Percentiles rank a stretch among this genome's conserved stretches.
These are phyloP conservation scores for Sugiyamaella boreocaroliniensis DNA, from an alignment of 805 yeast genomes.

Conservation along the genomic window DNA sequence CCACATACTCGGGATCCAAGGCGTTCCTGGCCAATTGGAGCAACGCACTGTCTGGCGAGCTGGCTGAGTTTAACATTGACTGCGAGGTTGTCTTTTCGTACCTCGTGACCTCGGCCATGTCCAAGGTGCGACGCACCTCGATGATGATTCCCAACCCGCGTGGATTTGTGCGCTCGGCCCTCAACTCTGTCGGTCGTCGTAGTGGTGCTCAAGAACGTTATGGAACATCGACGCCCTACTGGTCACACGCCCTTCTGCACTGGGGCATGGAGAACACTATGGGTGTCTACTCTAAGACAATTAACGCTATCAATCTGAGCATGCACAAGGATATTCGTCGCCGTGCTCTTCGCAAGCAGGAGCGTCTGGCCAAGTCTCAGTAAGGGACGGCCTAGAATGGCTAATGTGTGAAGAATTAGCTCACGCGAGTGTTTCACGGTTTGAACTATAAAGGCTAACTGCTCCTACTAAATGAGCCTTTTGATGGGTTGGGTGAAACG, in stretches of 20 bases:
- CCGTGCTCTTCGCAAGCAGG: constrained; percentile 76
- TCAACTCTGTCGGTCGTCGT: constrained; percentile 69
- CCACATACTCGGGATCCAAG: constrained; percentile 94
- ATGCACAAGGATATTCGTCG: constrained; percentile 77
- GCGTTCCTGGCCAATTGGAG: constrained; percentile 94
- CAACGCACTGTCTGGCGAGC: constrained; percentile 78
- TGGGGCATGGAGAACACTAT: constrained; percentile 67
- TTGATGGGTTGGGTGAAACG: no score
- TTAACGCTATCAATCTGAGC: constrained; percentile 56
- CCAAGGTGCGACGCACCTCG: constrained; percentile 78
- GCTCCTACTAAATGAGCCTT: no score
- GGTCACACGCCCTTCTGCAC: constrained; percentile 91
- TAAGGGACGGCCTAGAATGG: not conserved
- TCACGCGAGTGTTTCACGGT: no score
- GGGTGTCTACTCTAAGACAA: constrained; percentile 72
- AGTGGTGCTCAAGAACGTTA: constrained; percentile 89
- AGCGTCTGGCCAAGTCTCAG: constrained; percentile 23
- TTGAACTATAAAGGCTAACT: no score
- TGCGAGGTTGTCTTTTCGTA: constrained; percentile 83
- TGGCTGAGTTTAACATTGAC: constrained; percentile 62
- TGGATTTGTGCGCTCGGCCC: constrained; percentile 65
- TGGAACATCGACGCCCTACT: constrained; percentile 84
- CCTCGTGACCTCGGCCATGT: constrained; percentile 91
- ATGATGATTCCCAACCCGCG: constrained; percentile 74
- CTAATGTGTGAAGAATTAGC: not conserved